phyloP scores from a whole-genome alignment of 176 grass and related monocot species.

The Echinochloa phyllopogon region DNA sequence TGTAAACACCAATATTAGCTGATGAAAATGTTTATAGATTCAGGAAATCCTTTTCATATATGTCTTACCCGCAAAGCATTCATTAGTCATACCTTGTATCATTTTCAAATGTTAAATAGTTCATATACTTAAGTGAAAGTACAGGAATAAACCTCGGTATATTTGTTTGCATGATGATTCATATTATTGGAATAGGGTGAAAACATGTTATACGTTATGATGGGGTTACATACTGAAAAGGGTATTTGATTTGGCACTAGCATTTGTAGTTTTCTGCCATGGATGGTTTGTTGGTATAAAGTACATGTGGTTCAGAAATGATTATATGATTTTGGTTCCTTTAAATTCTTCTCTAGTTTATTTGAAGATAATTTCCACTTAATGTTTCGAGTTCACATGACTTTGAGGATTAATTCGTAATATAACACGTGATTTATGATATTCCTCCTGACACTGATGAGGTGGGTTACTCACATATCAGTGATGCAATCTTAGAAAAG shows the following conservation, averaged over 20 bases:
- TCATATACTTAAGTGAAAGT: background rate
- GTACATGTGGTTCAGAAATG: background rate
- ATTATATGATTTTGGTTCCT: background rate
- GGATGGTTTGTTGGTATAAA: slow-evolving; percentile 1
- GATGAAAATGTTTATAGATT: background rate
- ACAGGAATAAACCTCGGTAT: background rate
- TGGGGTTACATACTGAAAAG: background rate
- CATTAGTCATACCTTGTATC: background rate
- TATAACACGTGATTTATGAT: background rate
- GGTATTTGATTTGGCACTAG: slow-evolving; percentile 1
- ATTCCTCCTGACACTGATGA: background rate
- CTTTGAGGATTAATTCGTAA: background rate
- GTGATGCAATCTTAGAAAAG: background rate
- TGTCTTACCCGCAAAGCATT: background rate
- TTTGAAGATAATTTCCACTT: background rate
- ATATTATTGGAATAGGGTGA: background rate
- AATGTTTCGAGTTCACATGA: background rate
- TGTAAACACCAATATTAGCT: too few species aligned
- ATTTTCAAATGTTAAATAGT: background rate
- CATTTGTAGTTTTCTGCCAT: background rate
- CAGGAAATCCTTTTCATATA: background rate
- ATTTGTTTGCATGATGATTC: background rate
- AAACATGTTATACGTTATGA: slow-evolving; percentile 1
- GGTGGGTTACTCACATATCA: background rate
- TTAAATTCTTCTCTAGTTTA: background rate